Percentiles rank a stretch among this genome's conserved stretches.
Evolutionary conservation across 805 yeast genomes (phyloP).

Genomic region (Debaryomyces tyrocola): DNA sequence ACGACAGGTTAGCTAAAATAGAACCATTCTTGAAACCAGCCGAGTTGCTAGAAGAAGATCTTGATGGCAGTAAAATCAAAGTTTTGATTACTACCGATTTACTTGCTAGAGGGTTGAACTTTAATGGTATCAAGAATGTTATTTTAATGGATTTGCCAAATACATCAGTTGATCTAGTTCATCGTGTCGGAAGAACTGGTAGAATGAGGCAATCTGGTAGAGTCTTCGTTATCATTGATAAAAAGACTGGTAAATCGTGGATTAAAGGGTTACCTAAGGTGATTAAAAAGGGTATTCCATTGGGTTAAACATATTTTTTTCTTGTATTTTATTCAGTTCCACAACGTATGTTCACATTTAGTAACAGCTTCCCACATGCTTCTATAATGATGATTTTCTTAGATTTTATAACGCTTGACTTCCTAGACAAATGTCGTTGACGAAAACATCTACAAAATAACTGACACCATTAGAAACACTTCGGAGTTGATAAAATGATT

Average conservation of each 20-base stretch:
- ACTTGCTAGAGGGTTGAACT: conserved; percentile 86
- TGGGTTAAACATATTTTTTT: conserved; percentile 19
- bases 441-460: background rate
- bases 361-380: background rate
- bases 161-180: conserved; percentile 82
- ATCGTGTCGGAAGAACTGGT: conserved; percentile 93
- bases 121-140: conserved; percentile 77
- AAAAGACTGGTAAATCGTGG: conserved; percentile 71
- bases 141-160: conserved; percentile 83
- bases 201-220: conserved; percentile 88
- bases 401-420: conserved; percentile 4
- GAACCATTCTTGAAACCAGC: conserved; percentile 67
- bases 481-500: too few relatives aligned
- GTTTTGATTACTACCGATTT: conserved; percentile 87
- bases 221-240: conserved; percentile 75
- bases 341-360: background rate
- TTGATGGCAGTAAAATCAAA: conserved; percentile 43
- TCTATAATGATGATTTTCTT: conserved; percentile 1
- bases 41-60: conserved; percentile 34
- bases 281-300: conserved; percentile 48
- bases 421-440: conserved; percentile 3
- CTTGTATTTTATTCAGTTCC: background rate
- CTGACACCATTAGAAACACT: background rate
- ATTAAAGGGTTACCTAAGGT: conserved; percentile 77
- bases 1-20: conserved; percentile 58